Conservation (phyloP, 2,329 filamentous ascomycete species). For the Phialocephala sp. region DNA sequence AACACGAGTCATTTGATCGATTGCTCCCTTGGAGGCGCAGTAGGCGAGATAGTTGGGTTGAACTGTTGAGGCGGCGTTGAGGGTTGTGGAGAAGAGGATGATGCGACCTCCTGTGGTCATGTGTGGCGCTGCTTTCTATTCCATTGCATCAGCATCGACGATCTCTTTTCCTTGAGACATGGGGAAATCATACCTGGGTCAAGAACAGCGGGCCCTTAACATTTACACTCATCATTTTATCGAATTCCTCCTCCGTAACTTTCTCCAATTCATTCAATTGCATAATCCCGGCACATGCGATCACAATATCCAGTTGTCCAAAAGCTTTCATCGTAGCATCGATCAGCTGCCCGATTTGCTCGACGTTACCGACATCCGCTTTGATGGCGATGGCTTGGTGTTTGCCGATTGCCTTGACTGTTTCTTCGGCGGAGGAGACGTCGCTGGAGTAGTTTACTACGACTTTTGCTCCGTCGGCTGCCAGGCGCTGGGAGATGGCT, state of each 20-base stretch:
- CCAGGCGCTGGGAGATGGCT: constrained; percentile 62
- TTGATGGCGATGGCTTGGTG: constrained; percentile 58
- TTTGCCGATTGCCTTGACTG: constrained; percentile 55
- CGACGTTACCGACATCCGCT: constrained; percentile 56
- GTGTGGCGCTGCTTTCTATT: constrained; percentile 56
- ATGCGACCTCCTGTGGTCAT: constrained; percentile 56
- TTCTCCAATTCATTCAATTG: constrained; percentile 54
- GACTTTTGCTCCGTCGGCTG: constrained; percentile 60
- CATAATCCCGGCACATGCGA: constrained; percentile 61
- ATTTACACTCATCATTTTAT: constrained; percentile 56
- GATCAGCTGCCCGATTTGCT: constrained; percentile 56
- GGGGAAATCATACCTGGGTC: constrained; percentile 44
- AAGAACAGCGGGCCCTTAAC: constrained; percentile 64
- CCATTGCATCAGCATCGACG: not conserved
- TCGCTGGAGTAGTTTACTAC: constrained; percentile 63
- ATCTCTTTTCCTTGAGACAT: not conserved
- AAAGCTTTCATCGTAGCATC: constrained; percentile 54
- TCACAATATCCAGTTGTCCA: constrained; percentile 62
- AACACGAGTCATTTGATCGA: constrained; percentile 58
- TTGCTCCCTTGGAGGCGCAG: constrained; percentile 55
- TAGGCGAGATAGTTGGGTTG: constrained; percentile 53
- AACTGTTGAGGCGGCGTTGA: constrained; percentile 46
- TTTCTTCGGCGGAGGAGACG: constrained; percentile 50
- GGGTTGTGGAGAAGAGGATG: constrained; percentile 57
- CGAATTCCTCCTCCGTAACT: constrained; percentile 57